Percentiles rank a stretch among this genome's conserved stretches.
Conservation (phyloP, 257 asterid species). For the Forsythia viridissima region DNA sequence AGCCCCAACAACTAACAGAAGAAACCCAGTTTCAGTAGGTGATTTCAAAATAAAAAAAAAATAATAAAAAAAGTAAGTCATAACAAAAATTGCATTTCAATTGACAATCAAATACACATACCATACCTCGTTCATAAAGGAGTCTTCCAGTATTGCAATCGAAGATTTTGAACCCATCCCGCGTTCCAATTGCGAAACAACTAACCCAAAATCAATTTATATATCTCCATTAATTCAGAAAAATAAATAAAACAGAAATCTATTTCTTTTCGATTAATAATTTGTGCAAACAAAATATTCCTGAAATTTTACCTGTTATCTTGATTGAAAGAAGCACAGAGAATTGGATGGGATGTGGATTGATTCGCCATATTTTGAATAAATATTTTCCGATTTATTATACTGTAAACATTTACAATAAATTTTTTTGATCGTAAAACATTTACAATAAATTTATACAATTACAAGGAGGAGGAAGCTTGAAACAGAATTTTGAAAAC, state of each 20-base stretch:
- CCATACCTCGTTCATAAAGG: slow-evolving; percentile 74
- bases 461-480: background rate
- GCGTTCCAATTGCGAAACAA: slow-evolving; percentile 86
- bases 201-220: slow-evolving; percentile 31
- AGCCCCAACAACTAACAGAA: slow-evolving; percentile 72
- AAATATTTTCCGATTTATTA: background rate
- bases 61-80: background rate
- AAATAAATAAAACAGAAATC: background rate
- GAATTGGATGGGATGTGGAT: slow-evolving; percentile 54
- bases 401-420: background rate
- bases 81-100: background rate
- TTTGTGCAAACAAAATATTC: background rate
- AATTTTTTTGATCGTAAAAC: too few relatives aligned
- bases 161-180: slow-evolving; percentile 71
- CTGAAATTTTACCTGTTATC: slow-evolving; percentile 59
- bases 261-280: background rate
- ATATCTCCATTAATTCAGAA: background rate
- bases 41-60: background rate
- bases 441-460: background rate
- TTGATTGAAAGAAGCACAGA: slow-evolving; percentile 89
- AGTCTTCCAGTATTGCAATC: slow-evolving; percentile 75
- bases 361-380: slow-evolving; percentile 52
- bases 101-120: background rate
- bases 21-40: slow-evolving; percentile 9
- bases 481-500: background rate